Conservation (phyloP, 805 yeast genomes). For the Citeromyces nyonsensis region DNA sequence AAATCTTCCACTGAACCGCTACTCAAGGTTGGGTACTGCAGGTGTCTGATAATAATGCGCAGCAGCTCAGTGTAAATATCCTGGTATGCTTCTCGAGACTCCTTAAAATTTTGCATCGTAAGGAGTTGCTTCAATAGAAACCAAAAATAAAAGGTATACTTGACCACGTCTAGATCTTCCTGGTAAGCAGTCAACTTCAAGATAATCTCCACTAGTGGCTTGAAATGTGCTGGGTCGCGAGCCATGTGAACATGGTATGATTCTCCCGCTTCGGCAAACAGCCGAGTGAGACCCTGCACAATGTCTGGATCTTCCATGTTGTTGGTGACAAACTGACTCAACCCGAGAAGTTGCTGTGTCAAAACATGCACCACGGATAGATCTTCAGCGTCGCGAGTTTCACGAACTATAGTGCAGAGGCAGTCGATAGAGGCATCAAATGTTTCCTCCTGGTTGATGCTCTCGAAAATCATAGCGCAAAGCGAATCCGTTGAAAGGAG, state of each 20-base stretch:
- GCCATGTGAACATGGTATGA: constrained; percentile 87
- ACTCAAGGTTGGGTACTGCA: constrained; percentile 61
- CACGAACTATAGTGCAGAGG: constrained; percentile 63
- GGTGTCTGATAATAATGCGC: constrained; percentile 45
- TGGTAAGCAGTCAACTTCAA: constrained; percentile 58
- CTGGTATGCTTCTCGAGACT: constrained; percentile 29
- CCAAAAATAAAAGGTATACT: constrained; percentile 90
- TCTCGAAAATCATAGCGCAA: constrained; percentile 51
- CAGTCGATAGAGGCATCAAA: constrained; percentile 84
- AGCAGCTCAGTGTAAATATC: constrained; percentile 47
- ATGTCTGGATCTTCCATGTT: constrained; percentile 45
- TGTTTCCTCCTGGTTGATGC: constrained; percentile 39
- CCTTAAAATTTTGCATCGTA: constrained; percentile 38
- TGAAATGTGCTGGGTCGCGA: constrained; percentile 50
- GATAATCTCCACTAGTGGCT: constrained; percentile 58
- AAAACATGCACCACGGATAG: constrained; percentile 47
- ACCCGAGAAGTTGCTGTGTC: constrained; percentile 48
- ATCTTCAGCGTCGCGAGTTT: constrained; percentile 66
- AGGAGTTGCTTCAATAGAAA: constrained; percentile 63
- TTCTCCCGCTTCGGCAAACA: constrained; percentile 88
- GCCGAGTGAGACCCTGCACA: constrained; percentile 53
- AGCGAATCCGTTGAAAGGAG: constrained; percentile 52
- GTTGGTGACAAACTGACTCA: constrained; percentile 35
- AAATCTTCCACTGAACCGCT: constrained; percentile 16
- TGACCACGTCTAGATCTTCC: constrained; percentile 77